Evolutionary conservation across 1,284 basidiomycete genomes (phyloP).

Genomic region (Papiliotrema nemorosa): DNA sequence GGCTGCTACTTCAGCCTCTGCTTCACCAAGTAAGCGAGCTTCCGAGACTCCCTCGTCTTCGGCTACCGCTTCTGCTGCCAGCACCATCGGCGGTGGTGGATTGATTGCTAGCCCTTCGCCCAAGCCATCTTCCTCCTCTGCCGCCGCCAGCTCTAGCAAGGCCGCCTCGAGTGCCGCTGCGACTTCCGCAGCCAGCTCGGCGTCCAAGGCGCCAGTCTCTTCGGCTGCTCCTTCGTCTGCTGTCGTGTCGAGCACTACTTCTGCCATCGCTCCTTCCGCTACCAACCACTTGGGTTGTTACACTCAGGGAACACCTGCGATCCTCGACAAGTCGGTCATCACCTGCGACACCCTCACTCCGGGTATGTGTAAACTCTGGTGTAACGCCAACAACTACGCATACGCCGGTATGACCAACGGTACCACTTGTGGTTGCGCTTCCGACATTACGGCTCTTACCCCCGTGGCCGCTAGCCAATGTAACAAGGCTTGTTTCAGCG

Average conservation of each 20-base stretch:
- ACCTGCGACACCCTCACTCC: conserved; percentile 23
- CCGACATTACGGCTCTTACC: neutral
- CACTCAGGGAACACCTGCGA: conserved; percentile 6
- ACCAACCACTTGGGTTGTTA: conserved; percentile 19
- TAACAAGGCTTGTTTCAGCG: conserved; percentile 2
- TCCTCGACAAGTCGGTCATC: conserved; percentile 20
- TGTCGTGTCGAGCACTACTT: neutral
- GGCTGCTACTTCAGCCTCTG: neutral
- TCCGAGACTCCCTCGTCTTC: neutral
- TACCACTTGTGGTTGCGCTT: conserved; percentile 25
- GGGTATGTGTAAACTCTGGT: conserved; percentile 31
- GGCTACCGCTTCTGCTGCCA: conserved; percentile 1
- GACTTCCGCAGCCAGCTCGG: neutral
- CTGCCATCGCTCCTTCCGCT: conserved; percentile 12
- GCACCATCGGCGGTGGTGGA: neutral
- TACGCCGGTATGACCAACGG: conserved; percentile 24
- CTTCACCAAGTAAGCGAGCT: neutral
- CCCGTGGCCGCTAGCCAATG: neutral
- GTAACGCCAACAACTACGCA: conserved; percentile 25
- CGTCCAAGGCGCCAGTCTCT: neutral
- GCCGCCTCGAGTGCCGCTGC: neutral
- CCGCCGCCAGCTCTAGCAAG: conserved; percentile 1
- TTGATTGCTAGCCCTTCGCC: neutral
- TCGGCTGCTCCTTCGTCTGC: neutral
- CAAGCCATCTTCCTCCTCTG: conserved; percentile 2